Conservation (phyloP, 2,329 filamentous ascomycete species). For the Gnomoniopsis sp. region DNA sequence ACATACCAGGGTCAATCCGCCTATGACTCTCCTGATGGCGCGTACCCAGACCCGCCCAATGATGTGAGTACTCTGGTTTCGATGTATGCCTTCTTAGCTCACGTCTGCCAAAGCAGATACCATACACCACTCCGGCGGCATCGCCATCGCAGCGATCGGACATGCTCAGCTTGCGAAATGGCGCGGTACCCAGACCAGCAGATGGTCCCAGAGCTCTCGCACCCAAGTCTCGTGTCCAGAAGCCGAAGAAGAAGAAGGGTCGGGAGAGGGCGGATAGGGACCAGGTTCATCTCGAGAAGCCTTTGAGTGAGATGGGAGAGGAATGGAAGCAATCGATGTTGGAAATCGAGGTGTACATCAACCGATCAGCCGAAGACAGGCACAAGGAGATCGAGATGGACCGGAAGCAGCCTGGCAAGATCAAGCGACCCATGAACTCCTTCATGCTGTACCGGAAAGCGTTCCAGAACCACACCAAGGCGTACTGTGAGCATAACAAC, state of each 20-base stretch:
- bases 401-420: conserved; percentile 63
- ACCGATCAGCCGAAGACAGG: conserved; percentile 64
- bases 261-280: conserved; percentile 40
- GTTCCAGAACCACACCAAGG: conserved; percentile 82
- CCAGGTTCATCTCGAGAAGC: conserved; percentile 48
- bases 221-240: conserved; percentile 25
- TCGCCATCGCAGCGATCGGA: conserved; percentile 41
- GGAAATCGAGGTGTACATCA: conserved; percentile 79
- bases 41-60: conserved; percentile 19
- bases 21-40: conserved; percentile 18
- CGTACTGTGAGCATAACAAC: conserved; percentile 79
- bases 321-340: conserved; percentile 55
- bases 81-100: neutral
- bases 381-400: conserved; percentile 64
- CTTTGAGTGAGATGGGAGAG: conserved; percentile 69
- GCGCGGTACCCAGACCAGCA: conserved; percentile 21
- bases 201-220: conserved; percentile 21
- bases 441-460: conserved; percentile 98
- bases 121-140: conserved; percentile 49
- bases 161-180: conserved; percentile 35
- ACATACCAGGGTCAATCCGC: conserved; percentile 12
- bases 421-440: conserved; percentile 93
- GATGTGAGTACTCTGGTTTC: neutral
- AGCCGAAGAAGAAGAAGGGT: conserved; percentile 39
- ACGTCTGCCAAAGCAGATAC: conserved; percentile 24